These are phyloP conservation scores for Plasmodium vinckei DNA, from an alignment of 169 alveolate species.

Conservation along the genomic window DNA sequence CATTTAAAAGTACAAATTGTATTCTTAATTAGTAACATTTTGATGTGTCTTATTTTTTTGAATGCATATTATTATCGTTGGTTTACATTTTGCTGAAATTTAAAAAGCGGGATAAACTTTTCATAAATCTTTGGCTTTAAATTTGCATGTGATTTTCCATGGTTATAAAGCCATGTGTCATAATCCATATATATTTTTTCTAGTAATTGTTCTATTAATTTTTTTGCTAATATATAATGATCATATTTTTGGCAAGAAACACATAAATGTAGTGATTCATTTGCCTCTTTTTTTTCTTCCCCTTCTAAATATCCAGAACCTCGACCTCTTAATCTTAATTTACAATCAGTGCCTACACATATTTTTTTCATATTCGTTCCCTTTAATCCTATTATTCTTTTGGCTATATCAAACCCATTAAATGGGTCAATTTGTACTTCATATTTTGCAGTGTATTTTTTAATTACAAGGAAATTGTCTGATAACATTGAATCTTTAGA, in stretches of 20 bases:
- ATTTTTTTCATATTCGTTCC: conserved; percentile 96
- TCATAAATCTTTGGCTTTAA: conserved; percentile 70
- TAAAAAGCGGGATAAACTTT: conserved; percentile 61
- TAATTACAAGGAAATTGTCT: conserved; percentile 50
- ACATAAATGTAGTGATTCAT: conserved; percentile 95
- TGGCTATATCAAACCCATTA: conserved; percentile 93
- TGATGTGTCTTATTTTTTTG: no score
- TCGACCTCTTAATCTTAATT: conserved; percentile 93
- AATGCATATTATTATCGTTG: background rate
- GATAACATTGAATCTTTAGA: conserved; percentile 13
- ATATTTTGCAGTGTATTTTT: conserved; percentile 93
- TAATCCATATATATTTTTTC: conserved; percentile 92
- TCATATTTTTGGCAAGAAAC: conserved; percentile 92
- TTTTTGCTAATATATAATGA: conserved; percentile 91
- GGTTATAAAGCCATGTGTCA: conserved; percentile 78
- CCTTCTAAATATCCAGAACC: conserved; percentile 97
- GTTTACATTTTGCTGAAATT: conserved; percentile 19
- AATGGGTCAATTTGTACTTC: conserved; percentile 94
- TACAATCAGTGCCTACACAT: conserved; percentile 88
- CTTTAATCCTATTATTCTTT: conserved; percentile 92
- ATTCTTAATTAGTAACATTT: no score
- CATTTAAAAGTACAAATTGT: no score
- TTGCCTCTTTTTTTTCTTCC: conserved; percentile 90
- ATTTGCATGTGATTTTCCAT: conserved; percentile 66
- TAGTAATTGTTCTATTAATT: conserved; percentile 88